phyloP scores from a whole-genome alignment of 1,284 basidiomycete genomes.

The Malassezia obtusa region DNA sequence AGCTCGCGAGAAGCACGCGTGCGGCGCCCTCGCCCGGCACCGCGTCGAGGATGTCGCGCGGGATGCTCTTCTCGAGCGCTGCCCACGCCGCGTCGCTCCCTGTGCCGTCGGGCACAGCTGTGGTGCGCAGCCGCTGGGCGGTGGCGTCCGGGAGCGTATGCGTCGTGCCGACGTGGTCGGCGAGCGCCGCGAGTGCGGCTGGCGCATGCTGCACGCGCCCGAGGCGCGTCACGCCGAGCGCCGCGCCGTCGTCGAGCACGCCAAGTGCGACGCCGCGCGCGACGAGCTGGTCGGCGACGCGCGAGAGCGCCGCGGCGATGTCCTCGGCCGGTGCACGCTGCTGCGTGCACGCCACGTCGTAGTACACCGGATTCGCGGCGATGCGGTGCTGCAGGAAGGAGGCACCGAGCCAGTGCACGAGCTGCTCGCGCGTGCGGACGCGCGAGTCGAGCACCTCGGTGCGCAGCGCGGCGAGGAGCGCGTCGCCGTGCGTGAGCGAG shows the following conservation, averaged over 20 bases:
- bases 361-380: slow-evolving; percentile 74
- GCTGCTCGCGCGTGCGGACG: slow-evolving; percentile 56
- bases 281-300: slow-evolving; percentile 11
- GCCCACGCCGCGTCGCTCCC: neutral
- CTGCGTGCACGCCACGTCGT: slow-evolving; percentile 53
- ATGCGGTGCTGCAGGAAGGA: slow-evolving; percentile 69
- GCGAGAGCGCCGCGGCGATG: slow-evolving; percentile 20
- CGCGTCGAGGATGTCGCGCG: neutral
- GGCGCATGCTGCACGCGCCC: neutral
- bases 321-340: slow-evolving; percentile 22
- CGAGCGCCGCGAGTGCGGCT: neutral
- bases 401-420: slow-evolving; percentile 67
- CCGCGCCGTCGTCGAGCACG: neutral
- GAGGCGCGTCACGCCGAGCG: neutral
- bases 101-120: neutral
- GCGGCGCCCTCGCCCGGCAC: neutral
- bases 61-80: neutral
- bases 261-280: neutral
- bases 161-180: neutral
- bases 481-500: slow-evolving; percentile 55
- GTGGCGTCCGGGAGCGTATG: neutral
- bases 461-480: slow-evolving; percentile 26
- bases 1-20: slow-evolving; percentile 1
- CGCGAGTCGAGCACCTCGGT: slow-evolving; percentile 9
- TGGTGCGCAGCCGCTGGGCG: neutral